Percentiles rank a stretch among this genome's conserved stretches.
Evolutionary conservation across 2,329 filamentous ascomycete genomes (phyloP).

Genomic region (Nigrospora osmanthi): DNA sequence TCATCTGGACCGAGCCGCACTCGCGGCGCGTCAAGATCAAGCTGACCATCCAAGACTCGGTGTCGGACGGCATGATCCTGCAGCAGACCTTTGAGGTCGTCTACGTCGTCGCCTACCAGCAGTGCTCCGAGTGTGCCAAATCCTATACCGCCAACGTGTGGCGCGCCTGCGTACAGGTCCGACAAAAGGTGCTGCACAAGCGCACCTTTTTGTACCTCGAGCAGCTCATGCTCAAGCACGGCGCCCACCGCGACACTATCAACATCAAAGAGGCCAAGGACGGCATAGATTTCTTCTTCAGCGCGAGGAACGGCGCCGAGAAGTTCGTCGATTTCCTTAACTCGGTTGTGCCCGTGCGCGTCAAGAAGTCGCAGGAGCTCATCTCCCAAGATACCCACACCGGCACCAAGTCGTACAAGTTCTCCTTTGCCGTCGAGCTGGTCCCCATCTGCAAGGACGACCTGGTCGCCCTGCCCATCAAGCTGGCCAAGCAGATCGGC

Average conservation of each 20-base stretch:
- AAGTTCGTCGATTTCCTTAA: conserved; percentile 86
- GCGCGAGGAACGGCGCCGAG: conserved; percentile 82
- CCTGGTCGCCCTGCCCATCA: conserved; percentile 84
- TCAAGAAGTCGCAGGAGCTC: conserved; percentile 83
- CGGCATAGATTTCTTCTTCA: conserved; percentile 93
- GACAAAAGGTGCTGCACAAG: conserved; percentile 96
- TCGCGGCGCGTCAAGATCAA: conserved; percentile 89
- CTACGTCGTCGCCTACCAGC: conserved; percentile 83
- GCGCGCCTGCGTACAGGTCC: conserved; percentile 87
- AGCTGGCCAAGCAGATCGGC: conserved; percentile 76
- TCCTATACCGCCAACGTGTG: conserved; percentile 95
- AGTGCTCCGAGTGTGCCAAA: conserved; percentile 92
- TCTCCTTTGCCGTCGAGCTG: conserved; percentile 80
- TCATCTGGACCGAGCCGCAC: conserved; percentile 98
- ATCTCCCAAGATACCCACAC: conserved; percentile 94
- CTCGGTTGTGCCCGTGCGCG: conserved; percentile 69
- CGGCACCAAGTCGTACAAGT: conserved; percentile 87
- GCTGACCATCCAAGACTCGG: conserved; percentile 76
- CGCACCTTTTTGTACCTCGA: conserved; percentile 66
- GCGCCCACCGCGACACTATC: conserved; percentile 84
- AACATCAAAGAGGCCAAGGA: conserved; percentile 98
- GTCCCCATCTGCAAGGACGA: conserved; percentile 97
- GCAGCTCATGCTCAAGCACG: conserved; percentile 92
- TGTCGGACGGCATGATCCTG: conserved; percentile 57
- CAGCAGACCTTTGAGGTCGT: conserved; percentile 95